Conservation (phyloP, 108 stramenopile genomes). For the Nitzschia sp. region DNA sequence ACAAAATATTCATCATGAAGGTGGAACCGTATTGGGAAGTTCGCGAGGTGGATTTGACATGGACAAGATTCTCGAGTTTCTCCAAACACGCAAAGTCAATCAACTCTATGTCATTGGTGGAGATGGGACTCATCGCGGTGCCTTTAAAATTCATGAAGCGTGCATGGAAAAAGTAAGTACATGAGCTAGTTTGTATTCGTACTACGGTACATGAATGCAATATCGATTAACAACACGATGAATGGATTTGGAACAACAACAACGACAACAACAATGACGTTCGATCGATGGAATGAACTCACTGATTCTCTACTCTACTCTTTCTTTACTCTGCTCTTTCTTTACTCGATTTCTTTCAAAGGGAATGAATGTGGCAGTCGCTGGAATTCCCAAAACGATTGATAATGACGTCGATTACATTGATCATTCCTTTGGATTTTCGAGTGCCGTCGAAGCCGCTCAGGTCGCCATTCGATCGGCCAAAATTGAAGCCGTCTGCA, state of each 20-base stretch:
- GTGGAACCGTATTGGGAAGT: constrained; percentile 91
- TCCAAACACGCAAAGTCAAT: constrained; percentile 63
- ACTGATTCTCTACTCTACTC: no score
- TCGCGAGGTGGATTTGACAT: constrained; percentile 95
- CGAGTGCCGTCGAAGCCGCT: constrained; percentile 90
- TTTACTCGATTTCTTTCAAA: constrained; percentile 6
- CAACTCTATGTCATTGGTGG: constrained; percentile 98
- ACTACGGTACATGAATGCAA: neutral
- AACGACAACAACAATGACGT: no score
- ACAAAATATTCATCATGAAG: constrained; percentile 91
- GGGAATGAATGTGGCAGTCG: constrained; percentile 92
- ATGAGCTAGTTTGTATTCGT: neutral
- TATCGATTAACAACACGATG: no score
- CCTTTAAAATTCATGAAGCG: constrained; percentile 85
- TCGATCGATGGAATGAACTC: no score
- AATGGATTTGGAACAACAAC: no score
- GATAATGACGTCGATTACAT: constrained; percentile 89
- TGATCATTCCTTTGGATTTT: constrained; percentile 95
- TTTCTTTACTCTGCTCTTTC: neutral
- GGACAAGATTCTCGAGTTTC: constrained; percentile 85
- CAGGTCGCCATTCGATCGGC: constrained; percentile 86
- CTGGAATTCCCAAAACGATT: constrained; percentile 95
- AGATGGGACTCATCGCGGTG: constrained; percentile 98
- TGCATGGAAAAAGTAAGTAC: constrained; percentile 75
- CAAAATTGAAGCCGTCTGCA: constrained; percentile 94